These are phyloP conservation scores for Anisodus acutangulus DNA, from an alignment of 257 asterid species.

Conservation along the genomic window DNA sequence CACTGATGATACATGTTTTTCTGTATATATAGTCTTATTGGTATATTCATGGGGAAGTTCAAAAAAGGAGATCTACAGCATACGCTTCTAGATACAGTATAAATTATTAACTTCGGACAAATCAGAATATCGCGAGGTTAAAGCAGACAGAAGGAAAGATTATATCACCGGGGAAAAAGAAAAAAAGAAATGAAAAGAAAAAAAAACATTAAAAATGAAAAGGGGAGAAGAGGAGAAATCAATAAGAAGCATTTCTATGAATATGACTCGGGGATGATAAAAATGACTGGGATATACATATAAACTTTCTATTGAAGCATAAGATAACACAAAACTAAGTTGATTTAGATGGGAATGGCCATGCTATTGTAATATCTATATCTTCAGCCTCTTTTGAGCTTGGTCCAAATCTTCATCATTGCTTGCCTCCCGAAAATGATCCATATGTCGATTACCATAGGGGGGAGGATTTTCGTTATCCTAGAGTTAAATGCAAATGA, in stretches of 20 bases:
- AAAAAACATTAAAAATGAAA: not conserved
- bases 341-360: conserved; percentile 12
- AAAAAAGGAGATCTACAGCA: not conserved
- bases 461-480: conserved; percentile 42
- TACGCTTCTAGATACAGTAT: not conserved
- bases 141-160: conserved; percentile 4
- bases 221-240: not conserved
- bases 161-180: not conserved
- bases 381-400: conserved; percentile 68
- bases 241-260: conserved; percentile 8
- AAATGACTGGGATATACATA: conserved; percentile 20
- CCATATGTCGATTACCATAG: conserved; percentile 48
- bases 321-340: not conserved
- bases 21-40: not conserved
- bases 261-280: not conserved
- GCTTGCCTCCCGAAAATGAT: conserved; percentile 47
- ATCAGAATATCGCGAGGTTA: not conserved
- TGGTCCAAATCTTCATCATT: conserved; percentile 53
- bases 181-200: not conserved
- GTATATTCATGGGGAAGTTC: not conserved
- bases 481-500: conserved; percentile 3
- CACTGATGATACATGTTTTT: no score
- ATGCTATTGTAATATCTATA: conserved; percentile 35
- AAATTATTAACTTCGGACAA: not conserved
- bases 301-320: not conserved